These are phyloP conservation scores for Amanita pseudoporphyria DNA, from an alignment of 768 basidiomycete species.

Conservation along the genomic window DNA sequence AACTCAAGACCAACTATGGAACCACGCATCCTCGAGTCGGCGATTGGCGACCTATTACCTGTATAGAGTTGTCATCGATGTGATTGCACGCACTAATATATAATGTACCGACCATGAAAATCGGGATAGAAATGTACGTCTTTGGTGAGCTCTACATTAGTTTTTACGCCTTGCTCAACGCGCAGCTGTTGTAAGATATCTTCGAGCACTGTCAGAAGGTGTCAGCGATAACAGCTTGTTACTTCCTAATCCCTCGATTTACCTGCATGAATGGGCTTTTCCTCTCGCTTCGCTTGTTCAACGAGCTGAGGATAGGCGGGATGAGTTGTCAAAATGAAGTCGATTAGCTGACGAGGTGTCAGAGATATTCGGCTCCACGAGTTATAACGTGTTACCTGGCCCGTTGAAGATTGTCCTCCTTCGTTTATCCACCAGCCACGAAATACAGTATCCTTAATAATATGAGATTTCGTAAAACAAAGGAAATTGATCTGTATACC, in stretches of 20 bases:
- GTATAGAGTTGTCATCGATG: slow-evolving; percentile 9
- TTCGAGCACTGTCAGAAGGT: slow-evolving; percentile 46
- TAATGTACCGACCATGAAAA: slow-evolving; percentile 56
- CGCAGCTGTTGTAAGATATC: slow-evolving; percentile 62
- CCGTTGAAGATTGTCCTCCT: slow-evolving; percentile 96
- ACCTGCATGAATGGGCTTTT: slow-evolving; percentile 53
- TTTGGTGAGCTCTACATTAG: slow-evolving; percentile 78
- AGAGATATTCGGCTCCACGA: not conserved
- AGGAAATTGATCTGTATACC: slow-evolving; percentile 21
- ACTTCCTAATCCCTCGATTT: slow-evolving; percentile 8
- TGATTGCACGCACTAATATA: not conserved
- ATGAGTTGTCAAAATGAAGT: slow-evolving; percentile 91
- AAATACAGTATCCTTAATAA: slow-evolving; percentile 73
- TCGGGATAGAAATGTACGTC: slow-evolving; percentile 95
- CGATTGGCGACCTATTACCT: slow-evolving; percentile 96
- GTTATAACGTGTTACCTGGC: slow-evolving; percentile 47
- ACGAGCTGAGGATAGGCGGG: slow-evolving; percentile 70
- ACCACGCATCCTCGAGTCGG: slow-evolving; percentile 92
- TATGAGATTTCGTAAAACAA: not conserved
- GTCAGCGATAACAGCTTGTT: not conserved
- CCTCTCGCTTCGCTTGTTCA: slow-evolving; percentile 47
- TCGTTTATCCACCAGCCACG: slow-evolving; percentile 99
- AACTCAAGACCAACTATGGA: slow-evolving; percentile 83
- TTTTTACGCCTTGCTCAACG: slow-evolving; percentile 41
- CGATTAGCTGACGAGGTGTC: slow-evolving; percentile 56